Evolutionary conservation across 2,329 filamentous ascomycete species (phyloP), one percentile per base, ranked within the genome.

Genomic region (Fusarium tricinctum): DNA sequence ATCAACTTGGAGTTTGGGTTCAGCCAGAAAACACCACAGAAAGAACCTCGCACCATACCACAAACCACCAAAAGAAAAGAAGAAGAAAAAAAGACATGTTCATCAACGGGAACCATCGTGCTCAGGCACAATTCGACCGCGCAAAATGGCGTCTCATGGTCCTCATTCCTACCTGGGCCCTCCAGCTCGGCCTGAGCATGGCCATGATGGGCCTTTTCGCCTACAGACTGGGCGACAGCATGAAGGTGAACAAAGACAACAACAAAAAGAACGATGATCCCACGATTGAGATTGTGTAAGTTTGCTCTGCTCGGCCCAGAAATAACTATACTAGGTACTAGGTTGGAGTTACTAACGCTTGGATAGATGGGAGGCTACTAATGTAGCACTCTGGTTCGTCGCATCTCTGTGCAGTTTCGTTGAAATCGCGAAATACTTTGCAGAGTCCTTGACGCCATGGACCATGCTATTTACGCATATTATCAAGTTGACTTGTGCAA

Each of bases 401-500:
- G 80, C 82, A 1, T 80, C 85, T 8, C 33, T 83, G 32, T 80
- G 84, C 73, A 85, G 80, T 15, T 74, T 83, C 42, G 71, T 84
- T 59, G 83, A 86, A 65, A 79, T 86, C 32, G 81, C 78, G 43
- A 82, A 78, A 67, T 82, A 80, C 58, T 78, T 81, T 47, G 78
- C 81, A 30, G 84, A 87, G 73, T 80, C 82, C 1, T 74, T 88
- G 54, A 88, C 86, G 13, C 86, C 86, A 3, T 83, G 85, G 75
- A 82, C 82, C 7, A 81, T 88, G 78, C 75, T 88, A 5, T 82
- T 84, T 64, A 82, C 81, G 19, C 83, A 86, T 61, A 74, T 83
- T 58, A 66, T 88, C 70, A 88, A 87, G 68, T 65, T 84, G 43
- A 79, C 81, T 1, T 81, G 85, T 20, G 80, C 84, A 0, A 66